Conservation (phyloP, 164 flowering plant species). For the Magnolia sinica region DNA sequence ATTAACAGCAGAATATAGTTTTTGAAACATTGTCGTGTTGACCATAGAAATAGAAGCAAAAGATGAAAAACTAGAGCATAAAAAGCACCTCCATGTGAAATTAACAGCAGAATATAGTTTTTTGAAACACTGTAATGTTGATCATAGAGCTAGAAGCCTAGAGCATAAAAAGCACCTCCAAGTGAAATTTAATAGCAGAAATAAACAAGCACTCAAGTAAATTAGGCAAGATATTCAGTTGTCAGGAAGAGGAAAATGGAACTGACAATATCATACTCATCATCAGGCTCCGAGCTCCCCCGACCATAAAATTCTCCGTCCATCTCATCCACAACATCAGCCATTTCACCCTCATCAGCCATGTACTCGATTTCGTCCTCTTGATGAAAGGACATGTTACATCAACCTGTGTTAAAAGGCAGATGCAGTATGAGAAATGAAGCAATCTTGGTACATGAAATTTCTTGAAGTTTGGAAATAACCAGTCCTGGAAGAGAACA, state of each 20-base stretch:
- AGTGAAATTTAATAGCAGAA: neutral
- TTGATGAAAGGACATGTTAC: conserved; percentile 28
- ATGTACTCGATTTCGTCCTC: conserved; percentile 32
- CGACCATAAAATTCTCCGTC: conserved; percentile 7
- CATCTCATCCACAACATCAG: too few relatives aligned
- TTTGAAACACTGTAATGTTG: neutral
- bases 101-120: neutral
- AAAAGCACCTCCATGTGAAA: neutral
- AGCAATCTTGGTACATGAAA: too few relatives aligned
- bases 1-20: neutral
- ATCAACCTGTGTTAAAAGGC: neutral
- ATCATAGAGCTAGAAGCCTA: neutral
- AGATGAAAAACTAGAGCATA: neutral
- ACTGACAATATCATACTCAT: conserved; percentile 49
- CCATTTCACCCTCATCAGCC: conserved; percentile 40
- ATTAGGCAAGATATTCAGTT: neutral
- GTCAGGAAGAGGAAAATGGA: neutral
- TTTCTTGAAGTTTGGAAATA: too few relatives aligned
- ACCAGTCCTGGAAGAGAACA: too few relatives aligned
- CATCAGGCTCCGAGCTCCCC: conserved; percentile 20
- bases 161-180: neutral
- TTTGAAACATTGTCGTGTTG: neutral
- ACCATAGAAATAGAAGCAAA: neutral
- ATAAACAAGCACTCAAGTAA: neutral
- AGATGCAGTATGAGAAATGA: too few relatives aligned